Conservation (phyloP, 345 rosid genomes). For the Pugionium cornutum region DNA sequence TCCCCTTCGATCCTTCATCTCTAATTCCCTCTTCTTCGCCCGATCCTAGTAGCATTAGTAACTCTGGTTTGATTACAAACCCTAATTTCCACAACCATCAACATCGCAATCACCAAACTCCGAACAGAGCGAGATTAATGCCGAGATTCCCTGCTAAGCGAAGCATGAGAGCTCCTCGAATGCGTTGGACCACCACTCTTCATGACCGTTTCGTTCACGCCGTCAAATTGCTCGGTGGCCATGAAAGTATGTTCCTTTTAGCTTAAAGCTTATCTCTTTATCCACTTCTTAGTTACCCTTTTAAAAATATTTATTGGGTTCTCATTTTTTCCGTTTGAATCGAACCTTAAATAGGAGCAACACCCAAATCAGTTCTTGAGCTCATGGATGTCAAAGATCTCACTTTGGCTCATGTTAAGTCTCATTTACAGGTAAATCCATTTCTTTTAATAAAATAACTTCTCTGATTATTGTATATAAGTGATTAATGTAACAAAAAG, state of each 20-base stretch:
- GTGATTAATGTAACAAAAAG: no score
- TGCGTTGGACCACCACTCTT: constrained; percentile 97
- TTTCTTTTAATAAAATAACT: neutral
- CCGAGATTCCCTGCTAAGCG: constrained; percentile 57
- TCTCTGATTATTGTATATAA: constrained; percentile 10
- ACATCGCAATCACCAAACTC: constrained; percentile 49
- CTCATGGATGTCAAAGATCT: constrained; percentile 99
- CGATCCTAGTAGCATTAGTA: constrained; percentile 25
- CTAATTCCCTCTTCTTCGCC: constrained; percentile 46
- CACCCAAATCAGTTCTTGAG: constrained; percentile 97
- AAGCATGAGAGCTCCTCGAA: constrained; percentile 80
- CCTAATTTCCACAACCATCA: constrained; percentile 45
- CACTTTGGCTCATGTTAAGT: constrained; percentile 54
- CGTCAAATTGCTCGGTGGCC: constrained; percentile 96
- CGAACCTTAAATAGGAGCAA: constrained; percentile 75
- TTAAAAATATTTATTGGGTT: constrained; percentile 41
- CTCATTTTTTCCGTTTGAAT: neutral
- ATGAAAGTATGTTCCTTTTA: constrained; percentile 69
- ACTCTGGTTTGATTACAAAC: constrained; percentile 41
- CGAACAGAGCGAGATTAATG: constrained; percentile 59
- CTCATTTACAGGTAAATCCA: constrained; percentile 55
- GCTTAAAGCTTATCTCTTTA: constrained; percentile 50
- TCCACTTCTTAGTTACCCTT: constrained; percentile 43
- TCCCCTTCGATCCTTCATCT: constrained; percentile 56
- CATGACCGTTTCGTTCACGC: constrained; percentile 99